Evolutionary conservation across 495 filamentous ascomycete species (phyloP).

Genomic region (Xanthoparmelia taractica): DNA sequence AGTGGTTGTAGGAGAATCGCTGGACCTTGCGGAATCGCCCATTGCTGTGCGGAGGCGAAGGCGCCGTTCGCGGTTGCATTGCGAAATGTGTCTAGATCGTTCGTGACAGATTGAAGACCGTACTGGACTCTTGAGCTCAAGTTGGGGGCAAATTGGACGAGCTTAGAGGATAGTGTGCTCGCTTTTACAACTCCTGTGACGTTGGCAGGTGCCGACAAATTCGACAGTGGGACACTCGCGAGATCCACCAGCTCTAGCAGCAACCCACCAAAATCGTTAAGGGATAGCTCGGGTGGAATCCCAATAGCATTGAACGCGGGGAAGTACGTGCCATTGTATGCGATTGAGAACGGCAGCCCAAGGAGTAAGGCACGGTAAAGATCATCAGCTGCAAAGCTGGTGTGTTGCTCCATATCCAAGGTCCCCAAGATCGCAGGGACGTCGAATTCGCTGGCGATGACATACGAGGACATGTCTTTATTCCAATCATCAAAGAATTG

Average conservation of each 20-base stretch:
- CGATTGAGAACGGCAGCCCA: neutral
- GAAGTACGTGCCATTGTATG: neutral
- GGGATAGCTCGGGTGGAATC: neutral
- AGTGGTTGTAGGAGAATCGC: neutral
- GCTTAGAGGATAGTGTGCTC: neutral
- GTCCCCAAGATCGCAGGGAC: neutral
- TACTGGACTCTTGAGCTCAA: neutral
- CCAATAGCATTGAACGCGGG: neutral
- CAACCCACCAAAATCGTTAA: neutral
- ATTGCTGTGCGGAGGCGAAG: neutral
- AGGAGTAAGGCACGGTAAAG: neutral
- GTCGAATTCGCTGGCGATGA: neutral
- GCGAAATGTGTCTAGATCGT: neutral
- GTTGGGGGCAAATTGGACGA: neutral
- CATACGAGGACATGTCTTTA: neutral
- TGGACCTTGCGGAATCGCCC: neutral
- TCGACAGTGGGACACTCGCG: neutral
- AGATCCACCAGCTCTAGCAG: neutral
- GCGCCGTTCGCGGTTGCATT: neutral
- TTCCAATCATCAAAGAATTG: neutral
- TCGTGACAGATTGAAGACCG: neutral
- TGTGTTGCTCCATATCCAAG: neutral
- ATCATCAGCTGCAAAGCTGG: neutral
- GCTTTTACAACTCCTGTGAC: neutral
- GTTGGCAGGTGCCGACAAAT: neutral